phyloP scores from a whole-genome alignment of 371 early-diverging fungal species.

The Mortierella sp. region DNA sequence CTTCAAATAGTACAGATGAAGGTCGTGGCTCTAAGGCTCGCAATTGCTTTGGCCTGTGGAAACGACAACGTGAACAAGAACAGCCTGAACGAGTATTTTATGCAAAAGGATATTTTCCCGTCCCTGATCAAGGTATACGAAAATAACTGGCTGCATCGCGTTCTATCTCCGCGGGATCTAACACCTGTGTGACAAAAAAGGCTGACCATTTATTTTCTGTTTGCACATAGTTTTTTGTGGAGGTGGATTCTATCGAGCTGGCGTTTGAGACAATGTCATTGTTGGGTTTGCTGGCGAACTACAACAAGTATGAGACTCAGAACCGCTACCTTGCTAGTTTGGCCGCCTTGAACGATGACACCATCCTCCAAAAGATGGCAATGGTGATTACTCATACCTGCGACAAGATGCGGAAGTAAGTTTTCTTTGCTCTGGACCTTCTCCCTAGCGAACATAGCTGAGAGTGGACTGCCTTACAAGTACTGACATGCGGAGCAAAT shows the following conservation, averaged over 20 bases:
- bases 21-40: slow-evolving; percentile 58
- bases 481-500: neutral
- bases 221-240: slow-evolving; percentile 49
- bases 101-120: slow-evolving; percentile 62
- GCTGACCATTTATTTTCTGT: neutral
- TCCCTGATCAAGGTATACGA: slow-evolving; percentile 58
- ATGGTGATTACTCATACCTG: slow-evolving; percentile 45
- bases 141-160: neutral
- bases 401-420: slow-evolving; percentile 60
- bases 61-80: slow-evolving; percentile 73
- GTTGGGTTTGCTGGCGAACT: slow-evolving; percentile 65
- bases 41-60: slow-evolving; percentile 64
- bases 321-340: slow-evolving; percentile 62
- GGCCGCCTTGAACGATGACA: slow-evolving; percentile 47
- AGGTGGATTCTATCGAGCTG: slow-evolving; percentile 41
- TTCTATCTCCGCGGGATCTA: neutral
- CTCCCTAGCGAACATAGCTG: neutral
- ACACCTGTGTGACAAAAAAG: neutral
- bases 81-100: slow-evolving; percentile 69
- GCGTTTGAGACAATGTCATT: slow-evolving; percentile 59
- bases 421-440: no score
- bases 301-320: slow-evolving; percentile 68
- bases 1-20: slow-evolving; percentile 35
- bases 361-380: slow-evolving; percentile 55
- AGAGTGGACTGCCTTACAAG: neutral